Evolutionary conservation across 208 protist species (phyloP), one percentile per base, ranked within the genome.

Genomic region (Crithidia acanthocephali): DNA sequence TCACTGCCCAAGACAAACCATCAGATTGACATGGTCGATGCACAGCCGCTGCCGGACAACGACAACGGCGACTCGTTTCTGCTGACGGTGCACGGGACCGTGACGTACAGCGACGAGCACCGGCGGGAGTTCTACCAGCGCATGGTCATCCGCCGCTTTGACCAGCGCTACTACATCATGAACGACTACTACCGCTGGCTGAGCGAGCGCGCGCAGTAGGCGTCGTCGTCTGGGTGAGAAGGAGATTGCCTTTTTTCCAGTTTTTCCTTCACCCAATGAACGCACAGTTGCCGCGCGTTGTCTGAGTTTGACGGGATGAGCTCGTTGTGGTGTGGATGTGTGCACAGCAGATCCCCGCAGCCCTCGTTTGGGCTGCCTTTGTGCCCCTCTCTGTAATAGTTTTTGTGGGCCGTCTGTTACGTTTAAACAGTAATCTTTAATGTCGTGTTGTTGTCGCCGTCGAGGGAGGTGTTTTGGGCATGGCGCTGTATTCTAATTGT

Each of bases 171-270:
- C 53, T 95, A 95, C 82, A 95, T 97, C 30, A 27, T 97, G 22
- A 93, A 97, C 63, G 92, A 97, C 72, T 97, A 97, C 83, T 95
- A 95, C 73, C 89, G 92, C 67, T 97, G 92, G 92, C 71, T 95
- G 20, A 80, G 80, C 52, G 91, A 95, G 75, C 81, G 80, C 50
- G 61, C 72, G 32, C 72, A 78, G 72, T 78, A 66, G 37, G 55
- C 4, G 3, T 2, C 8, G 1, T n/a, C 27, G 15, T 5, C 2
- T 4, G 8, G 32, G 2, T 45, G 5, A 45, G 13, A 25, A 9
- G 27, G 18, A 42, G 37, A 42, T 65, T 27, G 16, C 25, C 35
- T 10, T 40, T 3, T 58, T 15, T 66, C 47, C 52, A 25, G 18
- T 59, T 45, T 60, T 71, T 66, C 6, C 42, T 33, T 13, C 32